A percentile compares a stretch with the other conserved stretches of the same genome.
Conservation (phyloP, 306 rosid genomes). For the Rosa persica region DNA sequence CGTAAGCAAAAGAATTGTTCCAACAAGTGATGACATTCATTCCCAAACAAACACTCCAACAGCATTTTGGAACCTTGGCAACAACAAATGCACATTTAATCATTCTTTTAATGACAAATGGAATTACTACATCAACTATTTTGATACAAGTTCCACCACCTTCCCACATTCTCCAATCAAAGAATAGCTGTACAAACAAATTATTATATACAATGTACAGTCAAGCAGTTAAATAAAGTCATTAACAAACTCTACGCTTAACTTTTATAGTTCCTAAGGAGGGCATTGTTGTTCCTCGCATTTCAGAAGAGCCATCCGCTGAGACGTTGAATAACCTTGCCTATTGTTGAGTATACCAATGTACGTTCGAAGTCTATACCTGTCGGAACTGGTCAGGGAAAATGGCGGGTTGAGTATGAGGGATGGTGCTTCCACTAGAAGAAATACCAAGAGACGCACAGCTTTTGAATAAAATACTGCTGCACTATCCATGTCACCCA, state of each 20-base stretch:
- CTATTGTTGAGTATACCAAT: constrained; percentile 72
- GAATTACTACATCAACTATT: constrained; percentile 35
- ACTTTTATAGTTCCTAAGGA: constrained; percentile 36
- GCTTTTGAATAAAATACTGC: constrained; percentile 73
- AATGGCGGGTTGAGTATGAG: constrained; percentile 91
- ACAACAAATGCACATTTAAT: constrained; percentile 41
- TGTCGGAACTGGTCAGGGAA: constrained; percentile 79
- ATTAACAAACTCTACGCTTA: constrained; percentile 24
- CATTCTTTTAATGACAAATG: constrained; percentile 50
- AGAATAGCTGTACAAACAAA: constrained; percentile 85
- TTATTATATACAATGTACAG: constrained; percentile 35
- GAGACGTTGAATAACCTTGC: constrained; percentile 81
- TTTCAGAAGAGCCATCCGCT: constrained; percentile 59
- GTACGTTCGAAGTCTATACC: constrained; percentile 80
- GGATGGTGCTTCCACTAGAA: constrained; percentile 88
- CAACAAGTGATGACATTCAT: neutral
- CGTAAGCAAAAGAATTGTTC: neutral
- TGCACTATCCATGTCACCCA: constrained; percentile 84
- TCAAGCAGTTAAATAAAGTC: constrained; percentile 14
- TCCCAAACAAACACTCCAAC: too few relatives aligned
- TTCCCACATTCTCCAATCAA: constrained; percentile 56
- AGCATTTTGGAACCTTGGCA: neutral
- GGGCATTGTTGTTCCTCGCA: constrained; percentile 56
- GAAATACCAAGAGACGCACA: constrained; percentile 64
- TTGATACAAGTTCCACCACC: constrained; percentile 32